phyloP scores from a whole-genome alignment of 2,329 filamentous ascomycete species.

The Penicillium sp. region DNA sequence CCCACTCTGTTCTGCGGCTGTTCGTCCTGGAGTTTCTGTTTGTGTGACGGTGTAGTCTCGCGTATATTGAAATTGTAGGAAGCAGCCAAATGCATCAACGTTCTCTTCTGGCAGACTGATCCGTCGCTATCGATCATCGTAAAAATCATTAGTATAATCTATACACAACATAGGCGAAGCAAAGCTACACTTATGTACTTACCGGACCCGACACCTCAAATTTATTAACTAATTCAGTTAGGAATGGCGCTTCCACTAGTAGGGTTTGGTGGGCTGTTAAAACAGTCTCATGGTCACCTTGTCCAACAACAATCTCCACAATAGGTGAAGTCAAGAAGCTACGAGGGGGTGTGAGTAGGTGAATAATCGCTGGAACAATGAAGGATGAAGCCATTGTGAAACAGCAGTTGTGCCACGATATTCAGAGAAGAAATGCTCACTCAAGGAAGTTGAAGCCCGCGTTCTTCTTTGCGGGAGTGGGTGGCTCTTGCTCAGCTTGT shows the following conservation, averaged over 20 bases:
- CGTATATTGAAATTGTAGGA: slow-evolving; percentile 81
- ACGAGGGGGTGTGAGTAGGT: slow-evolving; percentile 6
- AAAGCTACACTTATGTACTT: slow-evolving; percentile 32
- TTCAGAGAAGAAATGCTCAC: slow-evolving; percentile 20
- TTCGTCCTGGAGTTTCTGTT: slow-evolving; percentile 59
- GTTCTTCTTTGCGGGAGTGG: slow-evolving; percentile 20
- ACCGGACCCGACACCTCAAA: slow-evolving; percentile 64
- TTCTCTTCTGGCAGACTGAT: slow-evolving; percentile 69
- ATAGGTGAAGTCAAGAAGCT: slow-evolving; percentile 67
- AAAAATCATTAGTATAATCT: background rate
- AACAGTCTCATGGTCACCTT: slow-evolving; percentile 58
- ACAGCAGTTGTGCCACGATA: background rate
- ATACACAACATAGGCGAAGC: no score
- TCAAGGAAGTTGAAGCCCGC: slow-evolving; percentile 30
- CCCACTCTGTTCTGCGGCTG: slow-evolving; percentile 71
- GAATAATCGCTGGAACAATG: background rate
- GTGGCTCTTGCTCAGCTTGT: slow-evolving; percentile 14
- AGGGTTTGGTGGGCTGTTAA: slow-evolving; percentile 79
- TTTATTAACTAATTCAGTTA: slow-evolving; percentile 61
- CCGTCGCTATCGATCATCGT: slow-evolving; percentile 52
- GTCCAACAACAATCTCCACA: slow-evolving; percentile 65
- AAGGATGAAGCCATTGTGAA: background rate
- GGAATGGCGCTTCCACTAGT: slow-evolving; percentile 71
- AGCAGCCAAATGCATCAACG: slow-evolving; percentile 71
- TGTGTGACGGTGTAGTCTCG: slow-evolving; percentile 76